Evolutionary conservation across 805 yeast species (phyloP), one percentile per base, ranked within the genome.

Genomic region (Lipomyces spencermartinsiae): DNA sequence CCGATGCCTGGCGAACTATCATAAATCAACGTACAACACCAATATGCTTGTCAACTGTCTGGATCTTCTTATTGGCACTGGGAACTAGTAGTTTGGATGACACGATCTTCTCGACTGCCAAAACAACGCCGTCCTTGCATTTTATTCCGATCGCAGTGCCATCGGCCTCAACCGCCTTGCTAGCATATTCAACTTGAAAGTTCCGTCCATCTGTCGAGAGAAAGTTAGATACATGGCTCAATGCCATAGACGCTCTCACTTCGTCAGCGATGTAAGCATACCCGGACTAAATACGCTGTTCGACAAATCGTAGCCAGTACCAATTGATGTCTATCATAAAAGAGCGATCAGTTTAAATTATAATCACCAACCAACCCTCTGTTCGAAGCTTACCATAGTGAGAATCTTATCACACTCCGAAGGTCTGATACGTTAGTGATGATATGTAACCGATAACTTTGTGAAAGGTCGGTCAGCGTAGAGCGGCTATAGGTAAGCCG

Each of bases 261-360:
- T 9, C 16, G 37, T 34, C n/a, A 19, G 14, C 35, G 34, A 53
- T 9, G 35, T 19, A 37, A 16, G 25, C 85, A 71, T 81, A 83
- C 85, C 86, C 66, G 94, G 94, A 65, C 92, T 88, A 82, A 95
- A 95, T 70, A 94, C 97, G 81, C 97, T 89, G 83, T 95, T 95
- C 43, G 98, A 92, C 77, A 95, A 88, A 84, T 95, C 99, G 87
- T 95, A 95, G 22, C 99, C 99, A 35, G 99, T 95, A 75, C 99
- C 99, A 75, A 95, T 93, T 59, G 99, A 95, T 53, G 98, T 69
- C 67, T 53, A 22, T 4, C 34, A 25, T 25, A n/a, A 25, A 12
- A 53, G 6, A 22, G 34, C n/a, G 37, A 43, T n/a, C 16, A 31
- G 62, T 22, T 31, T 53, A n/a, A 59, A 5, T 33, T 9, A 34